Base-by-base conservation (phyloP, 139 green algal species). In the Microglena sp. region DNA sequence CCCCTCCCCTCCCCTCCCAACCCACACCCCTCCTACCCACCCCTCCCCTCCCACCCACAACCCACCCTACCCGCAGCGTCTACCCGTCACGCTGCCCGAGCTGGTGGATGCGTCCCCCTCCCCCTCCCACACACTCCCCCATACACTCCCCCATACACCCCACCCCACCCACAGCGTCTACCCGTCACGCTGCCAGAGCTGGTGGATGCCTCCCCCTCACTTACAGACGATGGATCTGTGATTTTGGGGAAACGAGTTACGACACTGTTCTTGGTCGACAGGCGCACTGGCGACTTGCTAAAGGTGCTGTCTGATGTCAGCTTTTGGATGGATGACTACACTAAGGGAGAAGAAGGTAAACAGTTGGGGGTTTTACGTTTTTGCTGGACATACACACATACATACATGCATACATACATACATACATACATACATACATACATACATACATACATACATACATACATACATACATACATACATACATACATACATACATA, bases 101-200 rank as follows among this genome's bases (percentile, higher is more conserved):
- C 82, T 98, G 29, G 93, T 97, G 35, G 75, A 88, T 3, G 64
- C 72, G 11, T 86, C 82, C 0, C 93, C 93, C 1, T 87, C 77
- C 58, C 44, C 90, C 36, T 87, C 90, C 2, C 60, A 67, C 7
- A n/a, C n/a, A n/a, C n/a, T n/a, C n/a, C n/a, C n/a, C n/a, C n/a
- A n/a, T n/a, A n/a, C n/a, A n/a, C n/a, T n/a, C n/a, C n/a, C n/a
- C n/a, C n/a, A n/a, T n/a, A n/a, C n/a, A n/a, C n/a, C n/a, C n/a
- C n/a, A n/a, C 5, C 33, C 43, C 57, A 36, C 7, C 29, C 31
- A n/a, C 77, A 95, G 87, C 81, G 77, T 5, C 81, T 97, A 27
- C 84, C 87, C 21, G 64, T 95, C 22, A 87, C 71, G 0, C 81
- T 95, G 46, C 70, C 77, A 3, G 86, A 98, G 50, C 82, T 98